A percentile compares a stretch with the other conserved stretches of the same genome.
Conservation (phyloP, 176 grass and related monocot species). For the Hordeum vulgare region MorexV3_pseudomolecules_assembly NC_058520.1:569637354-569637853, state of each 20-base stretch:
- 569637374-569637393: slow-evolving; percentile 31
- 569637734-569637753: background rate
- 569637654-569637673: background rate
- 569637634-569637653: slow-evolving; percentile 1
- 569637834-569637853: slow-evolving; percentile 4
- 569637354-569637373: slow-evolving; percentile 33
- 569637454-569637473: background rate
- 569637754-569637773: background rate
- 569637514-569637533: background rate
- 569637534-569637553: background rate
- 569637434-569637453: slow-evolving; percentile 26
- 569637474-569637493: slow-evolving; percentile 12
- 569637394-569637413: slow-evolving; percentile 31
- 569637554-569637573: slow-evolving; percentile 23
- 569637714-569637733: background rate
- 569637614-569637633: slow-evolving; percentile 31
- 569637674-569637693: background rate
- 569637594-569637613: slow-evolving; percentile 20
- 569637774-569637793: background rate
- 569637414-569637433: slow-evolving; percentile 21
- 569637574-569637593: slow-evolving; percentile 24
- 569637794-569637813: background rate
- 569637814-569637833: background rate
- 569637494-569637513: background rate
- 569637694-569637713: background rate